Conservation (phyloP, 768 basidiomycete genomes). For the Suillus brevipes region DNA sequence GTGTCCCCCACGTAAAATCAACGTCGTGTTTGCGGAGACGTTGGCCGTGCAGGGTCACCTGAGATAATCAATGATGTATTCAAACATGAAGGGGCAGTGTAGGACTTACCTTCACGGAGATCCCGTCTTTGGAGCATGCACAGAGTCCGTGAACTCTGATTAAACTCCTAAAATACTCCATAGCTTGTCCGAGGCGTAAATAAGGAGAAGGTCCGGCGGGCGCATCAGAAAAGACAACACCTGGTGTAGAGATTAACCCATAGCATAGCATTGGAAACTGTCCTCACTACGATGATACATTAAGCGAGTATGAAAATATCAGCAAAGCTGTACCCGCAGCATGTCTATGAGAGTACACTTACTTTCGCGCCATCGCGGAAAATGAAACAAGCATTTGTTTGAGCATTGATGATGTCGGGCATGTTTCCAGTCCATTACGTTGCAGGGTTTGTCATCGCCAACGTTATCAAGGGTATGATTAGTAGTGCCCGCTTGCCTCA, state of each 20-base stretch:
- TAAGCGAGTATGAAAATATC: constrained; percentile 7
- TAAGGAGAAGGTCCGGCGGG: constrained; percentile 78
- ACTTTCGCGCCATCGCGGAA: constrained; percentile 80
- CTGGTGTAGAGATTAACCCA: constrained; percentile 70
- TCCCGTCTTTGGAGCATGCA: constrained; percentile 75
- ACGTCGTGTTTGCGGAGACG: background rate
- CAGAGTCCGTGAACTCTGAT: constrained; percentile 78
- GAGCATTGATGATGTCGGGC: constrained; percentile 76
- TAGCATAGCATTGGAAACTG: constrained; percentile 86
- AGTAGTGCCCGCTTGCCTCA: background rate
- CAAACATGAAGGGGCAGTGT: constrained; percentile 14
- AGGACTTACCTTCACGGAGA: constrained; percentile 67
- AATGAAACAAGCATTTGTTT: constrained; percentile 65
- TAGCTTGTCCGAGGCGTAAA: constrained; percentile 78
- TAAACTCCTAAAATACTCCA: constrained; percentile 80
- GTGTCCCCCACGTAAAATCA: background rate
- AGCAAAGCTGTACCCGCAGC: constrained; percentile 10
- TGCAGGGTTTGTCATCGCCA: constrained; percentile 42
- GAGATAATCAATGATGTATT: constrained; percentile 11
- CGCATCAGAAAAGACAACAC: constrained; percentile 76
- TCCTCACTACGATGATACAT: constrained; percentile 50
- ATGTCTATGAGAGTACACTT: constrained; percentile 11
- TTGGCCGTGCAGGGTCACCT: constrained; percentile 59
- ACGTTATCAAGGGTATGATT: constrained; percentile 28
- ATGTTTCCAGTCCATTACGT: constrained; percentile 72